Percentiles rank a stretch among this genome's conserved stretches.
Conservation (phyloP, 2,329 filamentous ascomycete species). For the Huntiella moniliformis region DNA sequence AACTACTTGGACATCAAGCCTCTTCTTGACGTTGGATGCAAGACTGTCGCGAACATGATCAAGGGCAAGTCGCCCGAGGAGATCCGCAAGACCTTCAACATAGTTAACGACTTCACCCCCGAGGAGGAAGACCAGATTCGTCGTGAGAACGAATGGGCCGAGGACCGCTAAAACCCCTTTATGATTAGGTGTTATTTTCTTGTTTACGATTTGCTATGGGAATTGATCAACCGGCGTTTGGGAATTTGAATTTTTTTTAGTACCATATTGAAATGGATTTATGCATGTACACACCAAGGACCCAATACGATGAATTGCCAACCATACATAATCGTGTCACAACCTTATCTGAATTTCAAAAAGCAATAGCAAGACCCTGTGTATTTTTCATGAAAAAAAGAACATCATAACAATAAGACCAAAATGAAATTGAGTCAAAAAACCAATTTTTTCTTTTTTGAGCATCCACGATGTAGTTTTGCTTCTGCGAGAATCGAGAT, state of each 20-base stretch:
- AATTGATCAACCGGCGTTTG: background rate
- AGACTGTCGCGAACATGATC: constrained; percentile 99
- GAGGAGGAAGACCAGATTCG: constrained; percentile 98
- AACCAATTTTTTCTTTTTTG: constrained; percentile 4
- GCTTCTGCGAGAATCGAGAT: background rate
- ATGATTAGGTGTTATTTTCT: background rate
- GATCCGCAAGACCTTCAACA: constrained; percentile 99
- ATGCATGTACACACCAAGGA: no score
- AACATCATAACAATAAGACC: constrained; percentile 1
- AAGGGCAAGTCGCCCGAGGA: constrained; percentile 99
- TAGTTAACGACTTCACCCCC: constrained; percentile 96
- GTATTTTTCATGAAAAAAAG: constrained; percentile 7
- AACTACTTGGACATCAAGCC: constrained; percentile 99
- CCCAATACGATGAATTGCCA: no score
- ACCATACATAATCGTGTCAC: no score
- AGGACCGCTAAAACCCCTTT: constrained; percentile 44
- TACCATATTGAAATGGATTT: background rate
- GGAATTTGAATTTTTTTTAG: background rate
- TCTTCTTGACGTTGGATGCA: constrained; percentile 92
- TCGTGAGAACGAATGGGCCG: constrained; percentile 79
- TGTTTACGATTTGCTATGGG: constrained; percentile 1
- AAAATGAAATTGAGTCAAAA: background rate
- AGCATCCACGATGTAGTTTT: constrained; percentile 1
- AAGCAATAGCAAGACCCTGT: constrained; percentile 8
- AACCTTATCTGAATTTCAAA: background rate